Evolutionary conservation across 192 early-diverging fungal species (phyloP), one percentile per base, ranked within the genome.

Genomic region (Fimicolochytrium jonesii): DNA sequence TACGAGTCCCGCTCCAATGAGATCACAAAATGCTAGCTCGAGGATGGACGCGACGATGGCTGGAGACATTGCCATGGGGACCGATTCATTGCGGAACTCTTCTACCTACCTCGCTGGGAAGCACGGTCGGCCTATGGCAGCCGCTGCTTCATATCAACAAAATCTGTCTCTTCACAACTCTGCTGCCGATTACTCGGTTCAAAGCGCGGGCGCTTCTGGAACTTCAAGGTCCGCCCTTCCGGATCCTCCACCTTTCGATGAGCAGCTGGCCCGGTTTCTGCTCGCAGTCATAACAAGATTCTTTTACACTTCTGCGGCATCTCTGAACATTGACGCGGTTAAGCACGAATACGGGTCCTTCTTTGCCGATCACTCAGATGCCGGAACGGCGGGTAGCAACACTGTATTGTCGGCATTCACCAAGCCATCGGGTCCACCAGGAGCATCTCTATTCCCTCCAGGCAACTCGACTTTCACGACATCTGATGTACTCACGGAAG

Each of bases 161-260:
- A 25, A 5, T 50, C 54, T 56, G 4, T 57, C 64, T 37, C 44
- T 30, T 52, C 29, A 45, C 11, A 35, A 59, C 17, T 56, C 67
- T 59, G 61, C 68, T n/a, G 30, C 62, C 3, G 62, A 56, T 42
- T 50, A 63, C 22, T 20, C 61, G 15, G 7, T 35, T 7, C 43
- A 33, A 33, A 56, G 25, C 56, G 47, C 63, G 7, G 51, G 42
- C 58, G 10, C 51, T 51, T 20, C 48, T 37, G 30, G 20, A 18
- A 51, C 6, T 50, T 30, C 15, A 51, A 30, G 51, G 35, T 47
- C 54, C 29, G 28, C 45, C 23, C 29, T 75, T 6, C 69, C 77
- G 22, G 89, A 92, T 66, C 90, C 87, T 30, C 89, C 88, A 25
- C 82, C 88, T 50, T 69, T 92, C 37, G 90, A 92, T 10, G 90